phyloP scores from a whole-genome alignment of 2,329 filamentous ascomycete species.

The Dothideomycetes sp. region DNA sequence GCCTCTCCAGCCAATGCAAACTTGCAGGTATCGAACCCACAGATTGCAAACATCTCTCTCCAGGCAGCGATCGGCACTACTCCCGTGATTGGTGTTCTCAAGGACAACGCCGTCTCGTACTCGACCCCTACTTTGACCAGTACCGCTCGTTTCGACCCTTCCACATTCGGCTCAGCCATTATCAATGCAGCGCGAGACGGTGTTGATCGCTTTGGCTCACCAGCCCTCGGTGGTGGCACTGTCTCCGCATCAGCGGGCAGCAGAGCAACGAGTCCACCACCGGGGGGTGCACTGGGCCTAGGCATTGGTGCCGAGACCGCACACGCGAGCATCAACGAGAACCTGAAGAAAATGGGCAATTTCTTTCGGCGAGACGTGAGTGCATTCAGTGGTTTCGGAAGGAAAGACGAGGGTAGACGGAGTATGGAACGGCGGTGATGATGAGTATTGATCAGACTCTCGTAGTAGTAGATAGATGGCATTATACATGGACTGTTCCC shows the following conservation, averaged over 20 bases:
- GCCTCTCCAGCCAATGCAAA: conserved; percentile 54
- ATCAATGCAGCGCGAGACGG: conserved; percentile 81
- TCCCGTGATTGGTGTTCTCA: conserved; percentile 13
- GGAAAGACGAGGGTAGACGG: conserved; percentile 9
- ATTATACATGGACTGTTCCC: too few relatives aligned
- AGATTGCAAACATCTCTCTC: conserved; percentile 52
- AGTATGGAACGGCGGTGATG: conserved; percentile 10
- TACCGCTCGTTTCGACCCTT: conserved; percentile 57
- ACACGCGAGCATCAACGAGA: conserved; percentile 59
- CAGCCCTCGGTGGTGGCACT: conserved; percentile 26
- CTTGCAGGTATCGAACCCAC: conserved; percentile 54
- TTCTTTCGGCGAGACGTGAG: conserved; percentile 80
- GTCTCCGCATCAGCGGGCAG: conserved; percentile 16
- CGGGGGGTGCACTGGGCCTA: conserved; percentile 13
- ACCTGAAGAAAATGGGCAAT: conserved; percentile 89
- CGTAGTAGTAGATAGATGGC: too few relatives aligned
- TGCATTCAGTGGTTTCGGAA: conserved; percentile 62
- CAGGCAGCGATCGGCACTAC: conserved; percentile 34
- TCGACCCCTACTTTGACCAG: conserved; percentile 26
- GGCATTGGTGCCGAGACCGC: conserved; percentile 13
- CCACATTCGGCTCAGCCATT: conserved; percentile 73
- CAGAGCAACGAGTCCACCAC: conserved; percentile 19
- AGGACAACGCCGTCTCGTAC: conserved; percentile 14
- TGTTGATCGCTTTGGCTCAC: conserved; percentile 63
- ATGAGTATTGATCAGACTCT: too few relatives aligned